Percentiles rank a stretch among this genome's conserved stretches.
phyloP scores from a whole-genome alignment of 805 yeast species.

The Blastobotrys peoriensis region DNA sequence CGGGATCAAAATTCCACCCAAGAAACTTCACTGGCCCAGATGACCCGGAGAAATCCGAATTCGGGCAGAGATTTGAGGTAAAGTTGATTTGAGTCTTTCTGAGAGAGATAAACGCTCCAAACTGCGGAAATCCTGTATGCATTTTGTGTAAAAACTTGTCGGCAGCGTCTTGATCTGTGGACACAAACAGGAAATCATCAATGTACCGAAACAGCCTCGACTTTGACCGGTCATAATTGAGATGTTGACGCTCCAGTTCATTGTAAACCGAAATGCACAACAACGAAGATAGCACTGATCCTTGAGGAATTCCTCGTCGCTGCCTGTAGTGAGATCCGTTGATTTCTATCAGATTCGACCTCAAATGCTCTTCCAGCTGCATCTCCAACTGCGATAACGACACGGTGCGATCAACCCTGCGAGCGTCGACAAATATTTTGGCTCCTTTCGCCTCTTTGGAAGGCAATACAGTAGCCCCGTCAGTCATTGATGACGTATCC shows the following conservation, averaged over 20 bases:
- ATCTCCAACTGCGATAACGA: background rate
- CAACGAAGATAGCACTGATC: slow-evolving; percentile 67
- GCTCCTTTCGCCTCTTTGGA: background rate
- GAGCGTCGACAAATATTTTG: background rate
- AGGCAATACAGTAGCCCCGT: too few species aligned
- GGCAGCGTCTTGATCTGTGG: slow-evolving; percentile 37
- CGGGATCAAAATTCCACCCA: slow-evolving; percentile 9
- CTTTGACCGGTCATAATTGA: slow-evolving; percentile 26
- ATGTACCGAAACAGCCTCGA: slow-evolving; percentile 57
- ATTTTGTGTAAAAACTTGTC: slow-evolving; percentile 27
- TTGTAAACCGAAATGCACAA: slow-evolving; percentile 73
- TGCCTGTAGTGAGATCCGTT: slow-evolving; percentile 39
- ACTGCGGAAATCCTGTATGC: slow-evolving; percentile 36
- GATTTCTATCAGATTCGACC: slow-evolving; percentile 37
- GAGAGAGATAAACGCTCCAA: slow-evolving; percentile 37
- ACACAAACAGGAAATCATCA: slow-evolving; percentile 78
- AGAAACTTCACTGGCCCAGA: slow-evolving; percentile 12
- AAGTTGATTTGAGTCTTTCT: slow-evolving; percentile 35
- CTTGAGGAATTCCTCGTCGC: slow-evolving; percentile 74
- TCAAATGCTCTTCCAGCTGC: slow-evolving; percentile 47
- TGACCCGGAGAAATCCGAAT: background rate
- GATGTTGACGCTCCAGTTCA: slow-evolving; percentile 39
- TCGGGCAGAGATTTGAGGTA: slow-evolving; percentile 2
- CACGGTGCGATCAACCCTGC: background rate
- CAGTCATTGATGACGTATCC: too few species aligned